Evolutionary conservation across 192 early-diverging fungal genomes (phyloP), one percentile per base, ranked within the genome.

Genomic region (Backusella sp.): DNA sequence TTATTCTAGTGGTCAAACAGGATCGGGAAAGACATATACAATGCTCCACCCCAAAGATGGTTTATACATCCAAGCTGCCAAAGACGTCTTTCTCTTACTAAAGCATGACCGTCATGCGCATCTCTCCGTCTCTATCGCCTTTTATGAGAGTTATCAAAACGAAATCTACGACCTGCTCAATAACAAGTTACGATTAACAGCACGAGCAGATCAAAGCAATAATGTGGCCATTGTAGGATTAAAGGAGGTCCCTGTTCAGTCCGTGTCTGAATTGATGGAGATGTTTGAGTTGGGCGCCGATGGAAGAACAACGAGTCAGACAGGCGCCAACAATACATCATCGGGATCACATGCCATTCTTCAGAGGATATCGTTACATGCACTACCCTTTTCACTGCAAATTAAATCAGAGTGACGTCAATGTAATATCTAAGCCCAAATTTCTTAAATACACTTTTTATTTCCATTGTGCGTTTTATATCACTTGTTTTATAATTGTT

Each of bases 101-200:
- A 78, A 85, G 19, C 86, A 77, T 9, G 88, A 91, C 3, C 81
- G 93, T 68, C 89, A 95, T 83, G 70, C 81, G 2, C 90, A 97
- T 82, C 77, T 98, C 37, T 77, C 90, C 3, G 94, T 93, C 15
- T 94, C 83, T 66, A 93, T 97, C 75, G 92, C 90, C 44, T 99
- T 98, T 72, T 98, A 97, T 79, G 98, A 99, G 77, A 98, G 98
- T 70, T 99, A 99, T 82, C 94, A 97, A 85, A 93, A 94, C 34
- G 93, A 97, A 67, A 86, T 99, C 42, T 97, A 94, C 72, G 98
- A 99, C 77, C 79, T 99, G 73, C 86, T 99, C 19, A 97, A 97
- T 74, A 84, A 89, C 39, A 91, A 96, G 73, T 94, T 96, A 81
- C 84, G 86, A 79, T 85, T 99, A 9, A 92, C 91, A 86, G 96